A percentile compares a stretch with the other conserved stretches of the same genome.
Conservation (phyloP, 108 stramenopile species). For the Chaetoceros tenuissimus region DNA sequence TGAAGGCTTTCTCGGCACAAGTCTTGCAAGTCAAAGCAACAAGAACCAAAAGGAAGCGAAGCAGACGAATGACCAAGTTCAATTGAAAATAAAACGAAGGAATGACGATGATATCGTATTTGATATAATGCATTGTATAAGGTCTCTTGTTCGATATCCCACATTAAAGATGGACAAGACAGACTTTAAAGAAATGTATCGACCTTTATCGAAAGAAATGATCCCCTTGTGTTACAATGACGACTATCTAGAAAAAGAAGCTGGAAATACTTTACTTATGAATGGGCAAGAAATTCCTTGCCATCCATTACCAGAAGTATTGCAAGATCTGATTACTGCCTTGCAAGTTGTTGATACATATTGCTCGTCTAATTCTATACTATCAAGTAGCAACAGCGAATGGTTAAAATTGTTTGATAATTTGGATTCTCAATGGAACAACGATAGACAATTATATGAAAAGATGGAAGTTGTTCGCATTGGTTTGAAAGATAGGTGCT, state of each 20-base stretch:
- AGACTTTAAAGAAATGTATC: neutral
- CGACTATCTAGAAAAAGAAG: constrained; percentile 2
- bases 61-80: no score
- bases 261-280: neutral
- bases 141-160: constrained; percentile 20
- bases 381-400: no score
- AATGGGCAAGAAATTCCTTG: no score
- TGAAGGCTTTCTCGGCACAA: neutral
- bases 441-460: neutral
- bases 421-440: no score
- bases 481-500: neutral
- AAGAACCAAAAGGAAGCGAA: no score
- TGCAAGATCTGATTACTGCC: neutral
- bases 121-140: constrained; percentile 35
- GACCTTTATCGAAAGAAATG: constrained; percentile 1
- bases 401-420: no score
- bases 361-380: no score
- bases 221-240: constrained; percentile 1
- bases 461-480: neutral
- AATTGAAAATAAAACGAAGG: constrained; percentile 18
- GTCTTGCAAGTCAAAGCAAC: no score
- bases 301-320: neutral
- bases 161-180: constrained; percentile 1
- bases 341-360: no score
- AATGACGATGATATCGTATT: constrained; percentile 33